Evolutionary conservation across 1,139 yeast genomes (phyloP).

Genomic region (Zygosaccharomyces pseudobailii): DNA sequence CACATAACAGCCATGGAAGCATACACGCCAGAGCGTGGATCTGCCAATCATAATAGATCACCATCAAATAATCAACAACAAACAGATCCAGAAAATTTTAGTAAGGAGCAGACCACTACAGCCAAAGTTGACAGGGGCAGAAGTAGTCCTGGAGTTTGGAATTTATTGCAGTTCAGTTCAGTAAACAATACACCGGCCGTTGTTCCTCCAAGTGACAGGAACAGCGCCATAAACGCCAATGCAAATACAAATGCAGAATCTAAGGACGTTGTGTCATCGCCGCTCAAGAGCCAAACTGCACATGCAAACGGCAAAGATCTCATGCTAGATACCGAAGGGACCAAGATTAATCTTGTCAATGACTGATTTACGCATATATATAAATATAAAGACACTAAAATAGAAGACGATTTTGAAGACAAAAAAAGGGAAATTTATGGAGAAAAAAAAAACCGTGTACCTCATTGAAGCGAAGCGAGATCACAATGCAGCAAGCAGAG

Average conservation of each 20-base stretch:
- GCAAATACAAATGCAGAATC: slow-evolving; percentile 5
- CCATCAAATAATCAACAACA: slow-evolving; percentile 14
- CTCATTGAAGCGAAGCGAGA: background rate
- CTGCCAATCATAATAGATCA: slow-evolving; percentile 36
- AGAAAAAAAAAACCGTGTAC: too few relatives aligned
- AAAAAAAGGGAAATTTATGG: background rate
- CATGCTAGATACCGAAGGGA: slow-evolving; percentile 31
- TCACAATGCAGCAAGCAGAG: background rate
- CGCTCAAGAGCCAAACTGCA: slow-evolving; percentile 14
- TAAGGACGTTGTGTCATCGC: slow-evolving; percentile 19
- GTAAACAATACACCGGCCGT: slow-evolving; percentile 34
- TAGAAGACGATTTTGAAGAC: background rate
- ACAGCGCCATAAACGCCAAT: slow-evolving; percentile 3
- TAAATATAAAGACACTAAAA: background rate
- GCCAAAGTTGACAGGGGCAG: slow-evolving; percentile 12
- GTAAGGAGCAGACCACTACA: slow-evolving; percentile 9
- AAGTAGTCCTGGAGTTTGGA: slow-evolving; percentile 71
- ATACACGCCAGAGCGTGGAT: slow-evolving; percentile 77
- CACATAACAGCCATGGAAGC: slow-evolving; percentile 66
- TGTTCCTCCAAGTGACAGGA: slow-evolving; percentile 8
- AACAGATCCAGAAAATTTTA: slow-evolving; percentile 3
- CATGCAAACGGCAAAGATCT: slow-evolving; percentile 15
- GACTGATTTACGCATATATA: slow-evolving; percentile 8
- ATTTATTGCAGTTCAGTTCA: slow-evolving; percentile 70
- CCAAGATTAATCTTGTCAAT: slow-evolving; percentile 29